Evolutionary conservation across 352 stramenopile genomes (phyloP).

Genomic region (Phytopythium ostracodes): DNA sequence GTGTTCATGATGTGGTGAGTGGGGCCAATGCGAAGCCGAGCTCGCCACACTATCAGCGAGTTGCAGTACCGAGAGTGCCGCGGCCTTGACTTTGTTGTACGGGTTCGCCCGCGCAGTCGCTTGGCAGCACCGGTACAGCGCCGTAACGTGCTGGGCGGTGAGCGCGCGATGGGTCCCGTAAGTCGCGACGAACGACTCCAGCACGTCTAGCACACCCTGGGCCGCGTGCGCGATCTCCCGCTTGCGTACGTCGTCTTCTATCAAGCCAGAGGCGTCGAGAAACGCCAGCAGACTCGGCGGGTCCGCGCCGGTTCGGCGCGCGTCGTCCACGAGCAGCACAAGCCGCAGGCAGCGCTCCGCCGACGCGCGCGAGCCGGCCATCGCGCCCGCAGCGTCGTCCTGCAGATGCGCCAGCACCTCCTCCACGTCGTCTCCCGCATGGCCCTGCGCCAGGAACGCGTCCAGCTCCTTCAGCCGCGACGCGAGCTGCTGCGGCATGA

Average conservation of each 20-base stretch:
- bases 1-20: too few relatives aligned
- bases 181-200: conserved; percentile 45
- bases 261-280: conserved; percentile 39
- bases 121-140: conserved; percentile 41
- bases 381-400: conserved; percentile 33
- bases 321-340: conserved; percentile 39
- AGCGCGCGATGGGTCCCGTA: conserved; percentile 47
- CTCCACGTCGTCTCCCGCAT: conserved; percentile 61
- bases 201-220: conserved; percentile 42
- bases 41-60: neutral
- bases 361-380: conserved; percentile 48
- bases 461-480: conserved; percentile 59
- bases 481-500: conserved; percentile 37
- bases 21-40: too few relatives aligned
- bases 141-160: conserved; percentile 39
- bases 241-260: conserved; percentile 54
- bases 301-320: conserved; percentile 8
- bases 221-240: conserved; percentile 45
- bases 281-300: conserved; percentile 57
- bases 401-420: conserved; percentile 58
- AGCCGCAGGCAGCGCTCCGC: conserved; percentile 65
- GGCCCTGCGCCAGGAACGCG: conserved; percentile 50
- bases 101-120: conserved; percentile 44
- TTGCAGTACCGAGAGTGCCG: conserved; percentile 31
- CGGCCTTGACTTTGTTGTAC: conserved; percentile 63